Base-by-base conservation (phyloP, 306 rosid species). In the Inga laurina region DNA sequence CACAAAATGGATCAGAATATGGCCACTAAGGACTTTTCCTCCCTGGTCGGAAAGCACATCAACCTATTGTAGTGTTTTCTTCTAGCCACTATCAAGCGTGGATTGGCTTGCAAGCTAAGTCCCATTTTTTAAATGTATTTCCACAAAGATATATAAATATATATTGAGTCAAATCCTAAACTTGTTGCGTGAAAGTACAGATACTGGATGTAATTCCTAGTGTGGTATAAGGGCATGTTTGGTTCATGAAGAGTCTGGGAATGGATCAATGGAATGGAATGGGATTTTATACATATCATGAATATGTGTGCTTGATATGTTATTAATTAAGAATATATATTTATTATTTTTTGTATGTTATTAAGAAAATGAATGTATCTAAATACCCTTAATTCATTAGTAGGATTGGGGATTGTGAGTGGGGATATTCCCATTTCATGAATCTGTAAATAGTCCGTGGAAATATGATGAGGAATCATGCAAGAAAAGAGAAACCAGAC, bases 41-140 rank as follows among this genome's bases (percentile, higher is more conserved):
- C 3, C 30, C 24, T 69, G 74, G 74, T 19, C 74, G 43, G 45
- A 69, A 69, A 39, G 74, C 49, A 21, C 49, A 21, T 66, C 37
- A 10, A 13, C 34, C 12, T 14, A 30, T 30, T 13, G 9, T 32
- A 32, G 43, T 7, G 45, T 66, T n/a, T 10, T 32, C 9, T 34
- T 32, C 34, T 5, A 8, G 72, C 72, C 19, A 64, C 70, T 15
- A 65, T 65, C 71, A 14, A 13, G 41, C 15, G n/a, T 30, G 71
- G 71, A 65, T 13, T 65, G 71, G 71, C 71, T 65, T 65, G n/a
- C 71, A 65, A 65, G 71, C 10, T 5, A 65, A 65, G 71, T 65
- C 8, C 39, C 71, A 2, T 64, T 30, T 30, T 27, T 27, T n/a
- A 7, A 21, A 3, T 21, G 12, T 21, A n/a, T 57, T 21, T n/a